Evolutionary conservation across 2,329 filamentous ascomycete species (phyloP).

Genomic region (Hymenoscyphus scutula): DNA sequence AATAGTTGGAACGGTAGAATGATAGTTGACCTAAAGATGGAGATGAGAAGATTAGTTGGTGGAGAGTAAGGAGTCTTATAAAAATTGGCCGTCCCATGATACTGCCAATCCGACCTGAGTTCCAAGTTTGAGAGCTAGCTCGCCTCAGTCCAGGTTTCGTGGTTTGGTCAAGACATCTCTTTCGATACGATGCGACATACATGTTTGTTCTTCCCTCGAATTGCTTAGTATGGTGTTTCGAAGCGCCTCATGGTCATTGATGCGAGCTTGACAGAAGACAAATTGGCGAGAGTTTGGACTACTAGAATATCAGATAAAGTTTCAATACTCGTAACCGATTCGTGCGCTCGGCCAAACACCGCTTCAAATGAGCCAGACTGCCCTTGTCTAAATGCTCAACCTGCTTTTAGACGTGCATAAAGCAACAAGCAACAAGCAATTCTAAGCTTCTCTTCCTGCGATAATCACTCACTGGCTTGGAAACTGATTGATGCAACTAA

Average conservation of each 20-base stretch:
- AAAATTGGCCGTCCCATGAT: background rate
- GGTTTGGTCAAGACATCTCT: background rate
- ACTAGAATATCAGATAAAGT: no score
- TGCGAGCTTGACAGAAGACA: background rate
- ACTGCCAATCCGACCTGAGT: background rate
- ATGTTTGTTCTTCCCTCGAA: background rate
- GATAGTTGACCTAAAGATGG: background rate
- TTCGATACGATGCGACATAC: background rate
- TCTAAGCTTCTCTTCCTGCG: no score
- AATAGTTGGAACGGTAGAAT: background rate
- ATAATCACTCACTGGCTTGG: no score
- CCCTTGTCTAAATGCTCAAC: no score
- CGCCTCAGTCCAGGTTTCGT: background rate
- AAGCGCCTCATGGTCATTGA: background rate
- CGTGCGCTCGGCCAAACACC: background rate
- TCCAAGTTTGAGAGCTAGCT: background rate
- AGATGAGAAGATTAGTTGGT: background rate
- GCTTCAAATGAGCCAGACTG: no score
- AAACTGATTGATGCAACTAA: no score
- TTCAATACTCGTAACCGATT: background rate
- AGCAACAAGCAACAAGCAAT: no score
- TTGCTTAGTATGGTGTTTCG: background rate
- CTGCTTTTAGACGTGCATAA: no score
- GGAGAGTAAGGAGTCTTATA: background rate
- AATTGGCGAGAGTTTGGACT: background rate